A percentile compares a stretch with the other conserved stretches of the same genome.
phyloP scores from a whole-genome alignment of 768 basidiomycete species.

The Mycena venus region DNA sequence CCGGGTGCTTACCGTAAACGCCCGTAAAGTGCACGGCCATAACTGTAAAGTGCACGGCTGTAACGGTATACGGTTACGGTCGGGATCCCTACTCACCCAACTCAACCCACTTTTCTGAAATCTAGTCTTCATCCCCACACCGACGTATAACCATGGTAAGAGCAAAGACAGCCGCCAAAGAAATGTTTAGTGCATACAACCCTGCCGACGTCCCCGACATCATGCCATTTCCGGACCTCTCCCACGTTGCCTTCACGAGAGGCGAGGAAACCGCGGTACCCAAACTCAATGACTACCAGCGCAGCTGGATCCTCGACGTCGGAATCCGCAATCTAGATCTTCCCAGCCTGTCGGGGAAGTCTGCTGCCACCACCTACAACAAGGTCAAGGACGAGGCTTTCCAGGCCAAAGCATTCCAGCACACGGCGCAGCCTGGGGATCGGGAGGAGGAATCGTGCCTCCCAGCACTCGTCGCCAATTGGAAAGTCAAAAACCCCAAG shows the following conservation, averaged over 20 bases:
- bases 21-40: too few species aligned
- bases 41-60: too few species aligned
- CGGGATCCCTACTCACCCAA: background rate
- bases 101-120: too few species aligned
- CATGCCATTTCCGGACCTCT: slow-evolving; percentile 20
- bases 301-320: slow-evolving; percentile 10
- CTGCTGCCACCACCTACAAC: background rate
- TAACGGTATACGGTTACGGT: too few species aligned
- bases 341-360: background rate
- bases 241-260: background rate
- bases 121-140: background rate
- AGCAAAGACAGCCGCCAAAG: background rate
- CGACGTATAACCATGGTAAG: background rate
- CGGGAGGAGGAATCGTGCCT: slow-evolving; percentile 1
- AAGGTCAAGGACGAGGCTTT: slow-evolving; percentile 15
- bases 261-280: background rate
- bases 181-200: slow-evolving; percentile 18
- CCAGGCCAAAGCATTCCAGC: slow-evolving; percentile 19
- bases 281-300: slow-evolving; percentile 16
- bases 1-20: too few species aligned
- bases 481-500: background rate
- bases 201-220: background rate
- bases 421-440: slow-evolving; percentile 4
- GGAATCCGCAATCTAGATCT: background rate
- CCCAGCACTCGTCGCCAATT: slow-evolving; percentile 3